Evolutionary conservation across 169 alveolate genomes (phyloP).

Genomic region (Plasmodium coatneyi): DNA sequence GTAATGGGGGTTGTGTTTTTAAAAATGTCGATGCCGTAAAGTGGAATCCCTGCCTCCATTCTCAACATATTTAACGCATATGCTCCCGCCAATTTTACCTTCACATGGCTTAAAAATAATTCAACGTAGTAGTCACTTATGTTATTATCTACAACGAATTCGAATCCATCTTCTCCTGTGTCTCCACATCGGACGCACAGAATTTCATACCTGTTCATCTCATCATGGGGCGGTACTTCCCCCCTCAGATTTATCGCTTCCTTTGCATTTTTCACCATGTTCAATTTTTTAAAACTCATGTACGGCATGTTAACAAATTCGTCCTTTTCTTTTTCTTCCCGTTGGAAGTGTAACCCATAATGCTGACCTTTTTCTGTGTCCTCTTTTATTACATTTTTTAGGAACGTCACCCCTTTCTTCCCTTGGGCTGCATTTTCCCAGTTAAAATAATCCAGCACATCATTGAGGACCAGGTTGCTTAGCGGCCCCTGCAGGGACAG

Average conservation of each 20-base stretch:
- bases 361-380: not conserved
- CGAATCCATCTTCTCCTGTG: conserved; percentile 85
- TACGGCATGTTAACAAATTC: conserved; percentile 56
- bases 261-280: not conserved
- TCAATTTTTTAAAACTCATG: conserved; percentile 70
- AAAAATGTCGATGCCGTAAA: conserved; percentile 79
- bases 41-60: conserved; percentile 83
- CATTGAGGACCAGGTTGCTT: conserved; percentile 54
- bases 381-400: conserved; percentile 31
- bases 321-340: not conserved
- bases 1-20: conserved; percentile 82
- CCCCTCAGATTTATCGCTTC: not conserved
- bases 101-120: conserved; percentile 71
- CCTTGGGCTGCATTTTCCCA: conserved; percentile 4
- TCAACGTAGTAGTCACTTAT: conserved; percentile 25
- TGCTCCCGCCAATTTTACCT: conserved; percentile 78
- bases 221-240: not conserved
- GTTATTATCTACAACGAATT: conserved; percentile 76
- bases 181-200: conserved; percentile 77
- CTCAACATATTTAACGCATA: conserved; percentile 80
- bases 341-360: conserved; percentile 1
- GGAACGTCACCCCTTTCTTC: not conserved
- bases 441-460: conserved; percentile 34
- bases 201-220: conserved; percentile 39
- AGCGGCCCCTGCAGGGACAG: conserved; percentile 81